Evolutionary conservation across 2,329 filamentous ascomycete genomes (phyloP).

Genomic region (Neopestalotiopsis sp.): DNA sequence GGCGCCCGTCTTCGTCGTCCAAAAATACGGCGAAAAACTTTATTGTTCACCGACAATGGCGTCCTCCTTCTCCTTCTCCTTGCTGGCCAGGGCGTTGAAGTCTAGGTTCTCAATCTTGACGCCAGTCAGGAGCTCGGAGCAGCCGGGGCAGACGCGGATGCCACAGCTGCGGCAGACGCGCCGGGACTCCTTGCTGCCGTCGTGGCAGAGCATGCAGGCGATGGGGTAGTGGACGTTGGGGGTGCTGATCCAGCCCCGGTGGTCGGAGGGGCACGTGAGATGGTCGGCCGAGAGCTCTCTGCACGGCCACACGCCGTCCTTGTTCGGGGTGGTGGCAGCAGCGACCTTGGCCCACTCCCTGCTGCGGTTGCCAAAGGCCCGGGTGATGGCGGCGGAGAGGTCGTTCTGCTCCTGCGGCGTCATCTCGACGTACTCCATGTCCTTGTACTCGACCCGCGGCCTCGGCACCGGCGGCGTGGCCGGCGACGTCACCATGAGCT

Average conservation of each 20-base stretch:
- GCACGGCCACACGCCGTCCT: conserved; percentile 37
- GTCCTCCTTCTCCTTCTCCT: conserved; percentile 1
- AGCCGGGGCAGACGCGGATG: conserved; percentile 57
- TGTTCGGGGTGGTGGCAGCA: conserved; percentile 12
- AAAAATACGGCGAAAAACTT: neutral
- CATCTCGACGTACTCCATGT: conserved; percentile 8
- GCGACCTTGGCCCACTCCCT: neutral
- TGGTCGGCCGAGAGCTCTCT: conserved; percentile 46
- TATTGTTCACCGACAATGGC: neutral
- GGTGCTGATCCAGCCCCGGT: conserved; percentile 54
- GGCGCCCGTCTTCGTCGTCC: neutral
- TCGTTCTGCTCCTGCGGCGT: conserved; percentile 9
- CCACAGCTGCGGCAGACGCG: conserved; percentile 57
- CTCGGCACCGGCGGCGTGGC: neutral
- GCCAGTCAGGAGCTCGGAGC: conserved; percentile 47
- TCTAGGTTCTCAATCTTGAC: conserved; percentile 42
- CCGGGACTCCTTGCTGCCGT: conserved; percentile 49
- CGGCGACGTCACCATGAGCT: conserved; percentile 6
- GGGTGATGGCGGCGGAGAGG: conserved; percentile 29
- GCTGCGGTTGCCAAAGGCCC: neutral
- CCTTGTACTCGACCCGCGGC: conserved; percentile 1
- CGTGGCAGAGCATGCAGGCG: conserved; percentile 59
- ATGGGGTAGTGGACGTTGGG: conserved; percentile 57
- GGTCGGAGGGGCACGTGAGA: conserved; percentile 53
- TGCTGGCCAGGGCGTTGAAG: neutral